Evolutionary conservation across 106 monocot genomes (phyloP), one percentile per base, ranked within the genome.

Genomic region (Vanilla planifolia): DNA sequence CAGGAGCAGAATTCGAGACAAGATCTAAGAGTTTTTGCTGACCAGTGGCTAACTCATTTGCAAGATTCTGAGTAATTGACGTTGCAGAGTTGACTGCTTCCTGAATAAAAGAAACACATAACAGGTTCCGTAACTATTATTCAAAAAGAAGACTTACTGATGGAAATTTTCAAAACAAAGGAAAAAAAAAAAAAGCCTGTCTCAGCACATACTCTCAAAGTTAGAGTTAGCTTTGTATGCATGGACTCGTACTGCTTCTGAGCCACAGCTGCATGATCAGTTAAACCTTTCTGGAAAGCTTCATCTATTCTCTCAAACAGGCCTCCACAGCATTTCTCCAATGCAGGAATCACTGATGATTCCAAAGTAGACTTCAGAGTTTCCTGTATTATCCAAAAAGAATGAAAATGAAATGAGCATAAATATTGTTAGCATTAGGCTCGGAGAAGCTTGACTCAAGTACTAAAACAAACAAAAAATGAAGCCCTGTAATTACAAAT

Each of bases 251-350:
- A 45, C 32, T 96, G 83, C 67, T 87, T 76, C 59, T 87, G 81
- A 62, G 80, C 60, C 70, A 83, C 78, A 43, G 69, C 36, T 5
- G 70, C 79, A 67, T 96, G 84, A 70, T 96, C 96, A 57, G 47
- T 61, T 81, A 91, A 84, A 77, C 96, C 96, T 63, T 91, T 96
- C 34, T 84, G 84, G 69, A 96, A 96, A 22, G 79, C 40, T 50
- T 57, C 60, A 72, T 88, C 91, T 39, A 96, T 73, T 87, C 91
- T 90, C 19, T 91, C 91, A 67, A 91, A 91, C 87, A 91, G 82
- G 48, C 68, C 58, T 60, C 78, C 88, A 36, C 96, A 91, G 10
- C 91, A 81, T 48, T 73, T 65, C 62, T 96, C 96, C 79, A 96
- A 96, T 25, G 87, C 87, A 68, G 96, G 96, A 62, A 91, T 59